Base-by-base conservation (phyloP, 2,329 filamentous ascomycete genomes). In the Aspergillus hortae region DNA sequence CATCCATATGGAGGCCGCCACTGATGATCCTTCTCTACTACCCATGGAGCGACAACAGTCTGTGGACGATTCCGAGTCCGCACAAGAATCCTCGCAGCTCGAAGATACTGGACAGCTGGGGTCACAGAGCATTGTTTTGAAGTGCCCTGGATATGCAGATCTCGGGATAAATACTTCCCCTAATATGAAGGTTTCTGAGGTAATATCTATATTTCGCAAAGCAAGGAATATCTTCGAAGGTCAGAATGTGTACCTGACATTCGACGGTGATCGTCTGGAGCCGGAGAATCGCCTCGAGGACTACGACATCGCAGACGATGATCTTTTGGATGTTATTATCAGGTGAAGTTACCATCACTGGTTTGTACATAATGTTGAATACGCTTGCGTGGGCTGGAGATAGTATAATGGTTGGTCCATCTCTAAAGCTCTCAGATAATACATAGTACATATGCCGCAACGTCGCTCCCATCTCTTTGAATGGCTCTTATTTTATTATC, bases 1-100 rank as follows among this genome's bases (percentile, higher is more conserved):
- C 48, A 80, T 95, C n/a, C 81, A 87, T 58, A 79, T 95, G 56
- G 86, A 92, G 67, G 88, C 87, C 6, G 90, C 89, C 80, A 92
- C 88, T 0, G 76, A 83, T 6, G 83, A 87, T 10, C 46, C 69
- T 30, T 30, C 27, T 27, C 40, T 52, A 21, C 42, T 53, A 12
- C 55, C 55, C 10, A 38, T 9, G 41, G 44, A 23, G 32, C 35
- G 21, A 23, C 36, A 32, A 7, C 41, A 12, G 14, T 21, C 44
- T 44, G 32, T 35, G 15, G 49, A 33, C 46, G 56, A 50, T 21
- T 19, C 11, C 35, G 40, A 27, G n/a, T 35, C 14, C 9, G 33
- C 15, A 36, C 19, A 23, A 6, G 40, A 43, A 19, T 25, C 15
- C 21, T 23, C 19, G 40, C n/a, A 43, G n/a, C 17, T 42, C 19